phyloP scores from a whole-genome alignment of 2,329 filamentous ascomycete genomes.

The Cladophialophora carrionii region DNA sequence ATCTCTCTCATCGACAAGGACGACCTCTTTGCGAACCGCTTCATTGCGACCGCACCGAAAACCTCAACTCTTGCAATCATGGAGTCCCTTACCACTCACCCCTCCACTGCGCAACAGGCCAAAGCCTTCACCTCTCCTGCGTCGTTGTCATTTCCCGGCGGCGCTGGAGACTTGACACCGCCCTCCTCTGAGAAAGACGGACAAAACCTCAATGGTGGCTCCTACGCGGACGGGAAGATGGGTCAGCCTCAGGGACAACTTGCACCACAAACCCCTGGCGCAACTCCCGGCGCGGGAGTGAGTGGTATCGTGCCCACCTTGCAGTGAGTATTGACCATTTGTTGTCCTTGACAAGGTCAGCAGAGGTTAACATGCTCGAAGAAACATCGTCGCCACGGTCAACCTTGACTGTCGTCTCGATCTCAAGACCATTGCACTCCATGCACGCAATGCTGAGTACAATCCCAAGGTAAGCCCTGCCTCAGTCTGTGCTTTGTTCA shows the following conservation, averaged over 20 bases:
- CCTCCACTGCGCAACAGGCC: conserved; percentile 86
- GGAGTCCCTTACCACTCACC: conserved; percentile 90
- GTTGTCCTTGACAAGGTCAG: conserved; percentile 49
- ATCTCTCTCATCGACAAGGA: conserved; percentile 31
- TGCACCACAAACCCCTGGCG: conserved; percentile 85
- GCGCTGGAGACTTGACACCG: conserved; percentile 78
- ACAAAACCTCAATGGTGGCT: conserved; percentile 51
- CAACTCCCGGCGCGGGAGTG: conserved; percentile 80
- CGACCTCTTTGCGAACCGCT: conserved; percentile 34
- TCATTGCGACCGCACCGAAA: conserved; percentile 41
- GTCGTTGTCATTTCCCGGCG: conserved; percentile 88
- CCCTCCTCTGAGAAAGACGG: conserved; percentile 73
- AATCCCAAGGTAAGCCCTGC: conserved; percentile 80
- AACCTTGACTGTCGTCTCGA: conserved; percentile 97
- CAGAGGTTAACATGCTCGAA: conserved; percentile 62
- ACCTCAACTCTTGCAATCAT: conserved; percentile 53
- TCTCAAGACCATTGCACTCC: conserved; percentile 96
- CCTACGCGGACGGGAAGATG: conserved; percentile 53
- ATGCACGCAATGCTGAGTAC: conserved; percentile 98
- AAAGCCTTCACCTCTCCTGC: conserved; percentile 93
- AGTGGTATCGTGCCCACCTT: conserved; percentile 90
- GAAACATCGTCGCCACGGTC: conserved; percentile 98
- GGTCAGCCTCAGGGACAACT: conserved; percentile 65
- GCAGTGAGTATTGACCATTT: conserved; percentile 78
- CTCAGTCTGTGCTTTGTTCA: conserved; percentile 33